Evolutionary conservation across 306 rosid species (phyloP), one percentile per base, ranked within the genome.

Genomic region (Datisca glomerata): DNA sequence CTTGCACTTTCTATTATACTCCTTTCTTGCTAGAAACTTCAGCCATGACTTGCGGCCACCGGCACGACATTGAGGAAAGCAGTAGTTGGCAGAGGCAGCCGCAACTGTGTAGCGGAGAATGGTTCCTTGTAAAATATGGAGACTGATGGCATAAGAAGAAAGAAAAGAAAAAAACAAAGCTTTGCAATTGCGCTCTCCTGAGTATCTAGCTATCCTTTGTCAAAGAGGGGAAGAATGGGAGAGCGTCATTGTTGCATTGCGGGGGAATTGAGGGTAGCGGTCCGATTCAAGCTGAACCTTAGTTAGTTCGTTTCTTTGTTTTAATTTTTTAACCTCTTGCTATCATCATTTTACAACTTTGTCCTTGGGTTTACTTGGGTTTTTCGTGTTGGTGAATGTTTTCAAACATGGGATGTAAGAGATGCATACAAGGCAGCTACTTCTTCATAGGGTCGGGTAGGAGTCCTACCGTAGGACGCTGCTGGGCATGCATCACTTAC

Each of bases 191-290:
- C 67, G 60, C 93, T 86, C 86, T 81, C 86, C 84, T 42, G 66
- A 68, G 64, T 47, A 54, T 86, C 86, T 86, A 53, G 53, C 73
- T n/a, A n/a, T n/a, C 45, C 41, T 21, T 9, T 35, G 36, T 31
- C 44, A 9, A 11, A 8, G 33, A 21, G 55, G 47, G 79, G 60
- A 63, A 81, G 80, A 53, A 63, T 45, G 80, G 93, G 81, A 80
- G 80, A 76, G 78, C 69, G 76, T 57, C 18, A 74, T 72, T 63
- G 51, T 83, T 89, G 97, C 97, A 77, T 58, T 28, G 95, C 86
- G 95, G 97, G n/a, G 97, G 97, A 83, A 89, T 89, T 69, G 93
- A 89, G 97, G 94, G 83, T 75, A 77, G 76, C 89, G 97, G 97
- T 89, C 97, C 97, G 97, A 89, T 58, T 70, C n/a, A n/a, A 69